Evolutionary conservation across 495 filamentous ascomycete genomes (phyloP), one percentile per base, ranked within the genome.

Genomic region (Parathielavia appendiculata): DNA sequence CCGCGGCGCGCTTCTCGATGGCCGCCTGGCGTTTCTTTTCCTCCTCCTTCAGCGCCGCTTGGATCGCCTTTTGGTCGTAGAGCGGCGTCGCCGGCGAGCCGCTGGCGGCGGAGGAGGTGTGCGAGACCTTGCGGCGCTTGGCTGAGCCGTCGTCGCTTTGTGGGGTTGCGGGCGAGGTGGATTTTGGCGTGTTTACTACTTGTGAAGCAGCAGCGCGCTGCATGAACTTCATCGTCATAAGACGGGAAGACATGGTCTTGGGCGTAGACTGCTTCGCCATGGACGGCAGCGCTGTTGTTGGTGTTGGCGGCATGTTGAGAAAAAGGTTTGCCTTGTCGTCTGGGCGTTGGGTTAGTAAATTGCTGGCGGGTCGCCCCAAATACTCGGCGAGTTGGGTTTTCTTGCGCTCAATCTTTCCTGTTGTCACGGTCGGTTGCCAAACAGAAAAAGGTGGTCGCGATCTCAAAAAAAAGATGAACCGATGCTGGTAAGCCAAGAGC

Each of bases 211-310:
- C 89, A 51, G 88, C 88, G 62, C 93, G 83, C 81, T 96, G 93
- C 93, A 98, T 98, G 72, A 98, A 98, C 83, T 96, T 96, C 92
- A 97, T 97, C 23, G 88, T 95, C 65, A 95, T 75, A 19, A 97
- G 82, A 54, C 91, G 83, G 3, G 89, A 92, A 59, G 92, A 96
- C 88, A 95, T 93, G 11, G 76, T 76, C 75, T 95, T 95, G 30
- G 75, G 63, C 62, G 75, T 67, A 32, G 67, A 66, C 60, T 59
- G 69, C 34, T 75, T 69, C 44, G 69, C 63, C 71, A 77, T 77
- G 51, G 59, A 22, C 22, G 64, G 64, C 50, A 61, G 51, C 11
- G 19, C 40, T 12, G 52, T 16, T 41, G 35, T 4, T n/a, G 59
- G 50, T n/a, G 62, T 39, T 10, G 65, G 63, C 23, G 62, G 54